Conservation (phyloP, 257 asterid genomes). For the Verbena officinalis region DNA sequence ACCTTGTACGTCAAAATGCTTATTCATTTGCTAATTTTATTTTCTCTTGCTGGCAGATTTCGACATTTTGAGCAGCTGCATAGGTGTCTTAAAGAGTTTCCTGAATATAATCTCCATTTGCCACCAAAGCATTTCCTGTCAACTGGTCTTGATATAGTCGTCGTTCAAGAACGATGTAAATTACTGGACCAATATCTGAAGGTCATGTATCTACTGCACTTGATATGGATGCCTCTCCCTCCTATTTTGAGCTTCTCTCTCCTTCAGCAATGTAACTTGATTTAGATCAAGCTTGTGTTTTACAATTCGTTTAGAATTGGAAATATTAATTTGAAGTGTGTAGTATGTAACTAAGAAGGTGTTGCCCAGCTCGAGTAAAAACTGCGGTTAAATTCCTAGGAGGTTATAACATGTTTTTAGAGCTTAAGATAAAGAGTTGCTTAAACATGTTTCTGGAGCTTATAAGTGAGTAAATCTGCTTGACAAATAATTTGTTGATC, state of each 20-base stretch:
- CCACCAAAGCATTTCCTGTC: constrained; percentile 77
- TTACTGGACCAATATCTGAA: constrained; percentile 67
- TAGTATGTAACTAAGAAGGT: background rate
- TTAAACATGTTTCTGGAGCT: background rate
- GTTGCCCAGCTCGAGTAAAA: background rate
- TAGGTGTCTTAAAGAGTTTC: constrained; percentile 64
- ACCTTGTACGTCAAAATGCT: constrained; percentile 10
- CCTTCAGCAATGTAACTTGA: background rate
- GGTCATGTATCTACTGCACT: constrained; percentile 38
- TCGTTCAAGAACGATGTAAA: constrained; percentile 61
- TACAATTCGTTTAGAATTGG: background rate
- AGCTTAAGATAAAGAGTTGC: background rate
- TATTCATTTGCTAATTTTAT: background rate
- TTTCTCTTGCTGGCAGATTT: constrained; percentile 41
- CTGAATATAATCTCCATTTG: constrained; percentile 67
- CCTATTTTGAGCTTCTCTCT: background rate
- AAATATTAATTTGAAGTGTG: constrained; percentile 1
- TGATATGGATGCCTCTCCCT: constrained; percentile 4
- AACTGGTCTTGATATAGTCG: constrained; percentile 54
- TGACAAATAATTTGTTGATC: background rate
- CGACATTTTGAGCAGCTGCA: constrained; percentile 76
- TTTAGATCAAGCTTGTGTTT: background rate
- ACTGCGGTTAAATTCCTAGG: background rate
- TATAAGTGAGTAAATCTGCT: background rate
- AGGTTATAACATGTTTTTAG: background rate